Percentiles rank a stretch among this genome's conserved stretches.
These are phyloP conservation scores for Porphyrellus cyaneotinctus DNA, from an alignment of 768 basidiomycete species.

Conservation along the genomic window DNA sequence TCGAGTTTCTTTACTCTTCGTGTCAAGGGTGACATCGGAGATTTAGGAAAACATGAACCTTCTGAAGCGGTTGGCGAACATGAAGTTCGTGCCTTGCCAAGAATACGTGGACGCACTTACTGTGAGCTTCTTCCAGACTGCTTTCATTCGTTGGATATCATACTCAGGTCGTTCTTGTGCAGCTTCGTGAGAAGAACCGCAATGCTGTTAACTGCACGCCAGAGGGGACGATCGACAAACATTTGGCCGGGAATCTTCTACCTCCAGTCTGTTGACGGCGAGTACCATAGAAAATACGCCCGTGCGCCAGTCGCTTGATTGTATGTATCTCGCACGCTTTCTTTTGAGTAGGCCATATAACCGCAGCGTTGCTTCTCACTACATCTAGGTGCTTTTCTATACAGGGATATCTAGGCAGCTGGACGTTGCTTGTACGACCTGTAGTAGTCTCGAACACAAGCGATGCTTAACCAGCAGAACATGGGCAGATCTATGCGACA, in stretches of 20 bases:
- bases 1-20: constrained; percentile 86
- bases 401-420: constrained; percentile 7
- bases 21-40: constrained; percentile 81
- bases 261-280: constrained; percentile 83
- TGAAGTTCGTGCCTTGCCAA: constrained; percentile 89
- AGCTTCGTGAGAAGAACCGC: constrained; percentile 98
- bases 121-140: constrained; percentile 42
- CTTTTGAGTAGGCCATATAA: too few relatives aligned
- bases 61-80: constrained; percentile 66
- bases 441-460: too few relatives aligned
- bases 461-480: too few relatives aligned
- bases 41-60: constrained; percentile 83
- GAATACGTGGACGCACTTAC: constrained; percentile 84
- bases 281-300: constrained; percentile 88
- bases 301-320: constrained; percentile 36
- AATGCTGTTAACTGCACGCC: constrained; percentile 84
- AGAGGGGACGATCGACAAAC: constrained; percentile 80
- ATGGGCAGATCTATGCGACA: too few relatives aligned
- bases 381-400: constrained; percentile 13
- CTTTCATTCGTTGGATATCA: not conserved
- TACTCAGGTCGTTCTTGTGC: constrained; percentile 1
- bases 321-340: constrained; percentile 2
- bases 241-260: constrained; percentile 95
- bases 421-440: constrained; percentile 10
- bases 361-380: too few relatives aligned